Conservation (phyloP, 805 yeast species). For the Yarrowia alimentaria region DNA sequence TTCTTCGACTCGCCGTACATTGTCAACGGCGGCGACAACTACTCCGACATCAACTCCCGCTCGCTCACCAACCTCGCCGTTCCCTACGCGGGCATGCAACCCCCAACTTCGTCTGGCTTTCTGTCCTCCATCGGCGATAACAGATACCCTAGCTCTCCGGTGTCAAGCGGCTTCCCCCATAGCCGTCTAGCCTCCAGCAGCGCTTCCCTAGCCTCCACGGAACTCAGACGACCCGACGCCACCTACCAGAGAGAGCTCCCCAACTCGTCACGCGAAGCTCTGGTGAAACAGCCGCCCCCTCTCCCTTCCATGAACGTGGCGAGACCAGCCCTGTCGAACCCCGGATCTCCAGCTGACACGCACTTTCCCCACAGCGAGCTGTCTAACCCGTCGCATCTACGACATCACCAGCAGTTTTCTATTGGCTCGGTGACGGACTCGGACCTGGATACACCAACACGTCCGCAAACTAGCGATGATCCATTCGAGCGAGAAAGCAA, state of each 20-base stretch:
- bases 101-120: slow-evolving; percentile 9
- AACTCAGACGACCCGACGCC: background rate
- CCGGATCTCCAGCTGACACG: slow-evolving; percentile 1
- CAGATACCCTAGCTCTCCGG: slow-evolving; percentile 22
- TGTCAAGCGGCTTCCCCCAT: background rate
- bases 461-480: background rate
- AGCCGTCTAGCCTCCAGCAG: background rate
- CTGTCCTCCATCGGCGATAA: slow-evolving; percentile 15
- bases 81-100: slow-evolving; percentile 6
- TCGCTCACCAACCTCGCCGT: slow-evolving; percentile 8
- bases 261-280: too few relatives aligned
- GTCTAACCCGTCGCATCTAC: too few relatives aligned
- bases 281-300: background rate
- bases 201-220: slow-evolving; percentile 1
- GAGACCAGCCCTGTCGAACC: slow-evolving; percentile 2
- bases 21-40: slow-evolving; percentile 23
- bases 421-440: slow-evolving; percentile 6
- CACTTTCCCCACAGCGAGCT: too few relatives aligned
- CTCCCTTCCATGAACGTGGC: slow-evolving; percentile 1
- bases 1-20: slow-evolving; percentile 22
- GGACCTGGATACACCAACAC: background rate
- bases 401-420: slow-evolving; percentile 6
- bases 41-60: slow-evolving; percentile 13
- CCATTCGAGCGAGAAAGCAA: slow-evolving; percentile 16
- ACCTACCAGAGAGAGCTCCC: slow-evolving; percentile 11